phyloP scores from a whole-genome alignment of 352 stramenopile species.

The Thraustochytrium striatum region DNA sequence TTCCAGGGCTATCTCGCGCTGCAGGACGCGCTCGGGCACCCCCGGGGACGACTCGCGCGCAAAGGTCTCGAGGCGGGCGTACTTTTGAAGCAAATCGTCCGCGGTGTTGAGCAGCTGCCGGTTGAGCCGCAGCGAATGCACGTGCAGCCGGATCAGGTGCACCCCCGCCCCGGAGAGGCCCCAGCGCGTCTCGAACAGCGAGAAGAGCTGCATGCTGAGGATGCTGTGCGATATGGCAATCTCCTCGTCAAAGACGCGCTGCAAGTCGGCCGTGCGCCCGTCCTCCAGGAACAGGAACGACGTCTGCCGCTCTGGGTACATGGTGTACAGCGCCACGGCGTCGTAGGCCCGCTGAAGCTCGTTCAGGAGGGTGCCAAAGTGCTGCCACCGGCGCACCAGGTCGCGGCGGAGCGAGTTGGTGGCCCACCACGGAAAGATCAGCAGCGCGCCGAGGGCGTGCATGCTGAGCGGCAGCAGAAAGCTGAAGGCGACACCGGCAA shows the following conservation, averaged over 20 bases:
- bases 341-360: background rate
- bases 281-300: background rate
- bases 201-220: background rate
- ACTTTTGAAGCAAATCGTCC: background rate
- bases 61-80: background rate
- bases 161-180: background rate
- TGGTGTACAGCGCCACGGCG: slow-evolving; percentile 1
- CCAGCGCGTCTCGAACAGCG: slow-evolving; percentile 17
- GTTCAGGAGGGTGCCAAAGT: background rate
- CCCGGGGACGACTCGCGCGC: background rate
- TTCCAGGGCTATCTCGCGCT: background rate
- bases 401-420: background rate
- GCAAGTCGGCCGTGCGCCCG: background rate
- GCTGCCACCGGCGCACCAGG: background rate
- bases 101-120: background rate
- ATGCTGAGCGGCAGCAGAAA: background rate
- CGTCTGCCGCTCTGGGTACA: background rate
- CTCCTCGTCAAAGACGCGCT: background rate
- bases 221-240: background rate
- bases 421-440: slow-evolving; percentile 33
- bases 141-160: background rate
- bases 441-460: slow-evolving; percentile 1
- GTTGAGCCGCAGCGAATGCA: background rate
- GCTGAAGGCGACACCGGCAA: background rate
- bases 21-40: background rate